Base-by-base conservation (phyloP, 2,329 filamentous ascomycete species). In the Pseudogymnoascus sp. region DNA sequence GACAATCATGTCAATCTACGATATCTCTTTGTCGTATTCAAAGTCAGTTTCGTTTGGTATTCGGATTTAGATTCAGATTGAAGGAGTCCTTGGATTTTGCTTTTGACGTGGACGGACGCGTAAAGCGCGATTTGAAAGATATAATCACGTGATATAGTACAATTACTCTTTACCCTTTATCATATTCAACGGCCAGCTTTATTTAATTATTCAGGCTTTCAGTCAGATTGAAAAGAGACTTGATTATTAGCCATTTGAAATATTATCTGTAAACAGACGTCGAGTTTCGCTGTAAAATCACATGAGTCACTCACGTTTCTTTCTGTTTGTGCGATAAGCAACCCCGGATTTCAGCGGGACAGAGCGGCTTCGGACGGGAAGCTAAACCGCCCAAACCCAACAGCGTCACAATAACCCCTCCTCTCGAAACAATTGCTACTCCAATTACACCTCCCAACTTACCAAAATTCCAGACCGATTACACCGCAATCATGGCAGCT, bases 401-500 rank as follows among this genome's bases (percentile, higher is more conserved):
- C 41, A 52, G 41, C 8, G 23, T 52, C 41, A 52, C 41, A 28
- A 52, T 30, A 48, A 48, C 23, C 28, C 41, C 23, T 28, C 39
- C 23, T 23, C n/a, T 23, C 3, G 8, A 4, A 26, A 28, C 41
- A 52, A 28, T 52, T 52, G 41, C 6, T 15, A 48, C 23, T 6
- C 23, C 3, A 26, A 52, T 23, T 4, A 52, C 41, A 52, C 23
- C 23, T 30, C 23, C 3, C 23, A 30, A 28, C 23, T 18, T 10
- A 52, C 41, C 41, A 6, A 6, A 52, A 28, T 18, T 12, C 41
- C 23, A 52, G 23, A 18, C 41, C 55, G 58, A 61, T 63, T 63
- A 15, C 59, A 56, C 58, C 48, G 28, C 33, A 61, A 65, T 57
- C 52, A 67, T 69, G 66, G 64, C 65, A 33, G 63, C 64, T n/a